Conservation (phyloP, 2,329 filamentous ascomycete species). For the Grosmannia serpens region DNA sequence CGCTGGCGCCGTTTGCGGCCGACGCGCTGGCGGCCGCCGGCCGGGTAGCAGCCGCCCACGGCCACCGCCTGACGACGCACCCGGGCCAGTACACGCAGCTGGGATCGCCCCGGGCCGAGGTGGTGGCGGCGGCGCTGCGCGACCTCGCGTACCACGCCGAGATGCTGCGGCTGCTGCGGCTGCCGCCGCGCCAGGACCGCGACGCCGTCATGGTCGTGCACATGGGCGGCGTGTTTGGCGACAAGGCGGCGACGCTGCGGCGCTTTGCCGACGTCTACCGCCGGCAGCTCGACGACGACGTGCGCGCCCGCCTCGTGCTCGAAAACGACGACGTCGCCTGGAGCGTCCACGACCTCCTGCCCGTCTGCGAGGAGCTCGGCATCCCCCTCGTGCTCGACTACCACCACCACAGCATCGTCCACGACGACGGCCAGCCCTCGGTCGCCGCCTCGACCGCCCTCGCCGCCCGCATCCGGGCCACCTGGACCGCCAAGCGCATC, state of each 20-base stretch:
- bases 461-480: conserved; percentile 66
- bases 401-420: conserved; percentile 92
- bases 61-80: conserved; percentile 80
- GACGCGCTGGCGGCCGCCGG: conserved; percentile 68
- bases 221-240: conserved; percentile 83
- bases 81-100: conserved; percentile 90
- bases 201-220: conserved; percentile 94
- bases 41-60: conserved; percentile 61
- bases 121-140: conserved; percentile 64
- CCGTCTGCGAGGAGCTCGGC: conserved; percentile 84
- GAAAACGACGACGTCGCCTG: conserved; percentile 93
- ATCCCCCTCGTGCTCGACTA: conserved; percentile 88
- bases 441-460: conserved; percentile 73
- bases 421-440: conserved; percentile 35
- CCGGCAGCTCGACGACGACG: conserved; percentile 47
- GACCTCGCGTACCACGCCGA: conserved; percentile 86
- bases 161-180: conserved; percentile 62
- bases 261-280: conserved; percentile 69
- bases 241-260: conserved; percentile 67
- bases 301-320: conserved; percentile 74
- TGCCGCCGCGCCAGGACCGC: conserved; percentile 66
- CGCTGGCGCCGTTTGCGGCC: conserved; percentile 69
- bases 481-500: conserved; percentile 75
- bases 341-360: conserved; percentile 83
- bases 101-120: conserved; percentile 66